Evolutionary conservation across 768 basidiomycete species (phyloP), one percentile per base, ranked within the genome.

Genomic region (Tulasnella sp.): DNA sequence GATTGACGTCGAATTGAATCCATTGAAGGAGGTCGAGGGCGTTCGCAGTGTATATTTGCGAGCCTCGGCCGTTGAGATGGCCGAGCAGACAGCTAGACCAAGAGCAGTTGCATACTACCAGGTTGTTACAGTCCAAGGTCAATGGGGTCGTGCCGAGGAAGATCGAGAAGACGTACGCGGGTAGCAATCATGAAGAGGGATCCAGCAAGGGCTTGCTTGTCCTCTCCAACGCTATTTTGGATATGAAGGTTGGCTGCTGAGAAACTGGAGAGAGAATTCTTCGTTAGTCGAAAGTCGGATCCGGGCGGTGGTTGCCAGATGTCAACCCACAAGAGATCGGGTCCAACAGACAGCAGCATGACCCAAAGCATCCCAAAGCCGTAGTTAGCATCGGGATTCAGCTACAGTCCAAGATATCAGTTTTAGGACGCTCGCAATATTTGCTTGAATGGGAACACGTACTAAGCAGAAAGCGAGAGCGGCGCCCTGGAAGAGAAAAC

Each of bases 311-410:
- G n/a, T 6, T 19, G 8, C 9, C 6, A 7, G 40, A 34, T 54
- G 5, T 42, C 40, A 37, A 36, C 74, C 36, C 37, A 75, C 74
- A 75, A 75, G 37, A 75, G 54, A 34, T 75, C 74, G 17, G 74
- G 74, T 37, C 74, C 74, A 42, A 69, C 64, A 17, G 40, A 40
- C 7, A 75, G 58, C 22, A 75, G 34, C 58, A 75, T 68, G 17
- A 75, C 74, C 74, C 74, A 75, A 68, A 75, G 67, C 74, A 75
- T 75, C 1, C 74, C 74, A 38, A 75, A 52, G 31, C 37, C 64
- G 45, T 75, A 75, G 19, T 49, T 67, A 14, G 74, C 36, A 25
- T 36, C 34, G 29, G 67, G 54, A n/a, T 75, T 39, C 64, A 75
- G 1, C 74, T 75, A 29, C n/a, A 36, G 39, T 36, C 3, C 1